These are phyloP conservation scores for Exophiala spinifera DNA, from an alignment of 2,329 filamentous ascomycete species.

Conservation along the genomic window DNA sequence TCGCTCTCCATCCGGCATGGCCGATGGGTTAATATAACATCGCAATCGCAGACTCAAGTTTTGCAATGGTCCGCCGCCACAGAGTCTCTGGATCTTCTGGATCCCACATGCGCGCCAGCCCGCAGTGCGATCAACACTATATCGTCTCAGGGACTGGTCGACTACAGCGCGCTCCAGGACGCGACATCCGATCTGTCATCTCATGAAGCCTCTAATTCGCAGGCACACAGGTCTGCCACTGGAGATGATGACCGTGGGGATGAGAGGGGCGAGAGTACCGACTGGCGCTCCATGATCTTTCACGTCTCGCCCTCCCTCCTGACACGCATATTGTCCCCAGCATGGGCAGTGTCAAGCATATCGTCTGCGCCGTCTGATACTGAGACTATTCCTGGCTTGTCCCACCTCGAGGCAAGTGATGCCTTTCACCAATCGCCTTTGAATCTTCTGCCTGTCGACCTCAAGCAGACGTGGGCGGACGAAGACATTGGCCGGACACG, in stretches of 20 bases:
- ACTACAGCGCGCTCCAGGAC: conserved; percentile 24
- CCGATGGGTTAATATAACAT: conserved; percentile 47
- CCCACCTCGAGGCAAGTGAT: conserved; percentile 22
- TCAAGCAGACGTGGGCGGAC: conserved; percentile 61
- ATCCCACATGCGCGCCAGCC: conserved; percentile 34
- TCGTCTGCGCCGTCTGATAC: conserved; percentile 56
- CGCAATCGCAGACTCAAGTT: conserved; percentile 36
- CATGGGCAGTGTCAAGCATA: conserved; percentile 57
- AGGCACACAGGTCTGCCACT: neutral
- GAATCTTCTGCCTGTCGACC: conserved; percentile 56
- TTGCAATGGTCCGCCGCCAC: conserved; percentile 52
- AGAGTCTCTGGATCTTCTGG: conserved; percentile 38
- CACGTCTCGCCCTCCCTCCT: conserved; percentile 43
- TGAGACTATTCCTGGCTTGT: conserved; percentile 60
- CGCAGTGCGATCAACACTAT: conserved; percentile 53
- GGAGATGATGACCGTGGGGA: conserved; percentile 29
- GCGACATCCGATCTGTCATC: conserved; percentile 22
- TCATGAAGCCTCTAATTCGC: neutral
- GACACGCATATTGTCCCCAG: conserved; percentile 19
- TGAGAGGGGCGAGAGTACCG: conserved; percentile 26
- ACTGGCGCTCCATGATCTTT: conserved; percentile 53
- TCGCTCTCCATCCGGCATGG: conserved; percentile 61
- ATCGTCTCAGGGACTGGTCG: conserved; percentile 17
- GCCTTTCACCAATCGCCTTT: conserved; percentile 37
- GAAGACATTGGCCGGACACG: conserved; percentile 61